These are phyloP conservation scores for Russula ochroleuca DNA, from an alignment of 768 basidiomycete genomes.

Conservation along the genomic window DNA sequence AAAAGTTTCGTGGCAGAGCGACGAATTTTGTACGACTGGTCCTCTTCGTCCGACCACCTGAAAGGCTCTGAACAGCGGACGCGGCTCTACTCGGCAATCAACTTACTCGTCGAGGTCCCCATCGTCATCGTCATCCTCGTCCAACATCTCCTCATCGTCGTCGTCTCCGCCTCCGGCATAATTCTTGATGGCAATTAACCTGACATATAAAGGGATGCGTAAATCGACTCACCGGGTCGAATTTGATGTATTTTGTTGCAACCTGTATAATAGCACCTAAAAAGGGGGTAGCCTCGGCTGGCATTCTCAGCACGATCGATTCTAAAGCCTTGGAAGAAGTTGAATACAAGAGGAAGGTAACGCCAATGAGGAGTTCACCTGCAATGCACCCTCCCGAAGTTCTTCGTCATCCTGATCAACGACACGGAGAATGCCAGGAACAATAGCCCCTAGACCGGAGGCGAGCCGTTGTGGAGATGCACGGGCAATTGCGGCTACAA, in stretches of 20 bases:
- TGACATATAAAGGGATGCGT: background rate
- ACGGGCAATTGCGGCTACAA: conserved; percentile 75
- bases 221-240: conserved; percentile 72
- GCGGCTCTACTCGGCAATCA: conserved; percentile 14
- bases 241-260: conserved; percentile 78
- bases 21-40: conserved; percentile 96
- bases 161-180: conserved; percentile 69
- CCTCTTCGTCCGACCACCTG: conserved; percentile 97
- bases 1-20: conserved; percentile 90
- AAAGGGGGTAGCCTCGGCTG: conserved; percentile 74
- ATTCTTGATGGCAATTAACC: conserved; percentile 46
- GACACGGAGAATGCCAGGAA: conserved; percentile 67
- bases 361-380: conserved; percentile 41
- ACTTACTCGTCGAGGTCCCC: conserved; percentile 73
- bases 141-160: conserved; percentile 58
- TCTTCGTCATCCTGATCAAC: conserved; percentile 78
- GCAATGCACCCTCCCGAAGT: conserved; percentile 71
- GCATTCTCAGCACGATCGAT: conserved; percentile 76
- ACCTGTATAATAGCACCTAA: conserved; percentile 62
- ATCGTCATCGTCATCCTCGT: conserved; percentile 75
- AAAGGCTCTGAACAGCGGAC: background rate
- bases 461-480: conserved; percentile 66
- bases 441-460: conserved; percentile 54
- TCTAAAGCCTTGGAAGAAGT: conserved; percentile 64
- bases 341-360: background rate